Percentiles rank a stretch among this genome's conserved stretches.
Evolutionary conservation across 73 alveolate genomes (phyloP).

Genomic region (Paramecium primaurelia): DNA sequence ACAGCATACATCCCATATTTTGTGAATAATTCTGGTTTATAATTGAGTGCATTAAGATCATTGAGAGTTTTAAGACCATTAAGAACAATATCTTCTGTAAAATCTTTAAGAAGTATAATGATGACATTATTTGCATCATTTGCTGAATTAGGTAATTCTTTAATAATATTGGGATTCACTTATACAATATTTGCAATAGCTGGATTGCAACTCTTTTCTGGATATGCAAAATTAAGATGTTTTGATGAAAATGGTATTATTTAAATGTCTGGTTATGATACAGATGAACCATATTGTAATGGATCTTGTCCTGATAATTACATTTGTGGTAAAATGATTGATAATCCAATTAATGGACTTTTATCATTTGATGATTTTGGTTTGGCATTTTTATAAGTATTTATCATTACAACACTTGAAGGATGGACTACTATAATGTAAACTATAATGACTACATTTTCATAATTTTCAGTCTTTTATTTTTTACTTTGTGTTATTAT

Average conservation of each 20-base stretch:
- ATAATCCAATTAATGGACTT: slow-evolving; percentile 55
- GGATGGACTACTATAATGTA: slow-evolving; percentile 86
- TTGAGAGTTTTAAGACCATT: slow-evolving; percentile 96
- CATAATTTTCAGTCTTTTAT: slow-evolving; percentile 58
- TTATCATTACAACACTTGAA: slow-evolving; percentile 79
- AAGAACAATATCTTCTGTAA: slow-evolving; percentile 92
- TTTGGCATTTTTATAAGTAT: slow-evolving; percentile 72
- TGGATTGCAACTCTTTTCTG: slow-evolving; percentile 91
- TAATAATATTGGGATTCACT: slow-evolving; percentile 85
- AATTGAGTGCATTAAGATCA: slow-evolving; percentile 87
- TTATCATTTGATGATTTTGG: slow-evolving; percentile 64
- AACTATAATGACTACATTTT: slow-evolving; percentile 71
- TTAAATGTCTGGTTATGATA: slow-evolving; percentile 61
- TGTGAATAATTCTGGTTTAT: slow-evolving; percentile 59
- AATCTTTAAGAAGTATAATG: slow-evolving; percentile 92
- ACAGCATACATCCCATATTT: slow-evolving; percentile 76
- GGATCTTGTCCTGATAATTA: slow-evolving; percentile 51
- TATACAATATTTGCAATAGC: slow-evolving; percentile 92
- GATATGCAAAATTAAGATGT: slow-evolving; percentile 86
- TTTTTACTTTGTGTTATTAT: slow-evolving; percentile 79
- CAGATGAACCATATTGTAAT: slow-evolving; percentile 65
- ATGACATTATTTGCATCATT: slow-evolving; percentile 88
- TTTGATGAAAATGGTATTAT: slow-evolving; percentile 65
- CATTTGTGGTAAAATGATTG: slow-evolving; percentile 46
- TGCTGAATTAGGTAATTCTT: slow-evolving; percentile 87